phyloP scores from a whole-genome alignment of 345 rosid species.

The Bretschneidera sinensis region DNA sequence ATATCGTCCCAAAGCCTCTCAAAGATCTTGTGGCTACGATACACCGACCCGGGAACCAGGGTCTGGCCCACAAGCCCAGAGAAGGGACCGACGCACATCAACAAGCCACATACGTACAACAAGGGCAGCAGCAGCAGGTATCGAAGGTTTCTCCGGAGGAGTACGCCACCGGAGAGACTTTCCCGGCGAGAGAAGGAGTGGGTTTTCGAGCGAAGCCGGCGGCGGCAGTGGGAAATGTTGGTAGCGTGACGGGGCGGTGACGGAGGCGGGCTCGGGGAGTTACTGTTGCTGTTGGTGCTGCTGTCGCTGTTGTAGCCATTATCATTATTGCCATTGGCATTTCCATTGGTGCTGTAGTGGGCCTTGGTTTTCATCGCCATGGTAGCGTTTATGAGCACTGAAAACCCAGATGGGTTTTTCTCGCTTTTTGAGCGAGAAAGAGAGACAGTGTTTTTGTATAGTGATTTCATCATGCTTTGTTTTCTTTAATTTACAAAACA shows the following conservation, averaged over 20 bases:
- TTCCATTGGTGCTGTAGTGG: slow-evolving; percentile 27
- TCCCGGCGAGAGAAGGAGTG: slow-evolving; percentile 41
- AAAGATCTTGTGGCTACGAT: slow-evolving; percentile 74
- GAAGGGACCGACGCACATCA: slow-evolving; percentile 82
- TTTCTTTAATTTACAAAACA: too few species aligned
- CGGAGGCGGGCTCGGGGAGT: slow-evolving; percentile 72
- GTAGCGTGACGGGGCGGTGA: slow-evolving; percentile 52
- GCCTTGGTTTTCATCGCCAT: slow-evolving; percentile 36
- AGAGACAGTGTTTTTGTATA: too few species aligned
- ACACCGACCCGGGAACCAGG: slow-evolving; percentile 64
- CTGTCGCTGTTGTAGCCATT: slow-evolving; percentile 26
- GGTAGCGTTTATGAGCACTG: too few species aligned
- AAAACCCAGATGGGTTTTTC: too few species aligned
- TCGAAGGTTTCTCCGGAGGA: slow-evolving; percentile 54
- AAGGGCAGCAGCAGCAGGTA: slow-evolving; percentile 56
- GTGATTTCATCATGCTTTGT: too few species aligned
- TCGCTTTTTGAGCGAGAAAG: too few species aligned
- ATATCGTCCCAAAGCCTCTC: slow-evolving; percentile 64
- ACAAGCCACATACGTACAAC: slow-evolving; percentile 64
- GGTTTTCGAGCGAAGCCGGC: slow-evolving; percentile 49
- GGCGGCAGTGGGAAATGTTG: slow-evolving; percentile 46
- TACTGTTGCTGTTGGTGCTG: slow-evolving; percentile 38
- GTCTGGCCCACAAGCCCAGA: slow-evolving; percentile 48
- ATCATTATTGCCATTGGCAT: slow-evolving; percentile 2
- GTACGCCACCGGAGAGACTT: slow-evolving; percentile 27